phyloP scores from a whole-genome alignment of 1,284 basidiomycete genomes.

The Fomitopsis palustris region DNA sequence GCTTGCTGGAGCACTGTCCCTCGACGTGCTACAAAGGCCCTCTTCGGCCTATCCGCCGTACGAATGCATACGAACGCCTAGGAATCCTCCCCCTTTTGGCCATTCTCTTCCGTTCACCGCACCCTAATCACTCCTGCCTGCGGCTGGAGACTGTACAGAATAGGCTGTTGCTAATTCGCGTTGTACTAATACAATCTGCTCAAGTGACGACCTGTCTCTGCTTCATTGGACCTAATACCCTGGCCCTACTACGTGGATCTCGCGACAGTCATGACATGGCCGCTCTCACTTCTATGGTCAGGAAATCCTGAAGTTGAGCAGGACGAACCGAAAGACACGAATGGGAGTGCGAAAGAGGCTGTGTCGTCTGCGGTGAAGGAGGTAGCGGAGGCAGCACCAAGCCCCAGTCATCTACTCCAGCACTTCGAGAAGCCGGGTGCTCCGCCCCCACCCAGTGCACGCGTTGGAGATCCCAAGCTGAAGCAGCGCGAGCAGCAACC shows the following conservation, averaged over 20 bases:
- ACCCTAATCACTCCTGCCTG: background rate
- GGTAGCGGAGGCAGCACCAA: background rate
- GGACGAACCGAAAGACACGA: background rate
- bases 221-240: background rate
- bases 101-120: background rate
- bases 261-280: constrained; percentile 24
- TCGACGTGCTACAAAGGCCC: background rate
- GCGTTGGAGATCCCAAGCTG: constrained; percentile 57
- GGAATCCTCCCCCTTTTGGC: background rate
- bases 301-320: constrained; percentile 1
- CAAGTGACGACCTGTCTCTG: background rate
- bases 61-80: background rate
- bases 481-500: constrained; percentile 51
- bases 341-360: background rate
- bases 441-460: constrained; percentile 66
- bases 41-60: background rate
- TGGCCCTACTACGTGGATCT: background rate
- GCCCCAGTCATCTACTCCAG: constrained; percentile 35
- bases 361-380: background rate
- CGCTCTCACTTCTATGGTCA: constrained; percentile 22
- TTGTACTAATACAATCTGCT: background rate
- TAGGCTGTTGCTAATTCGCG: background rate
- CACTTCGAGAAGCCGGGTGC: constrained; percentile 68
- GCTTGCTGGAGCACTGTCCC: background rate
- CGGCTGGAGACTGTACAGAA: background rate